These are phyloP conservation scores for Curvularia verruculosa DNA, from an alignment of 2,329 filamentous ascomycete genomes.

Conservation along the genomic window DNA sequence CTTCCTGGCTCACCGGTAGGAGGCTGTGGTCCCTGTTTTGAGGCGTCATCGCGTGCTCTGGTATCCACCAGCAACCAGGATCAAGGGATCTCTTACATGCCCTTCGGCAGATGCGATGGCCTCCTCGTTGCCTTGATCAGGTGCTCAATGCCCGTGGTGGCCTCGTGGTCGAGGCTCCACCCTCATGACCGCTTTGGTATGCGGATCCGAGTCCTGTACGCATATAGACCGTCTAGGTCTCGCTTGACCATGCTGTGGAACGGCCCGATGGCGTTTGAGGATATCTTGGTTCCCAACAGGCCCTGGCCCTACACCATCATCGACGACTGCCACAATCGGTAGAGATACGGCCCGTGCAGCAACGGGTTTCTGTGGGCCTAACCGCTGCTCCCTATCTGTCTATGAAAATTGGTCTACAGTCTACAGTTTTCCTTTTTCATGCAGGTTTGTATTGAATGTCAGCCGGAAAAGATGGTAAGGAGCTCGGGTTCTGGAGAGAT, in stretches of 20 bases:
- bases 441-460: constrained; percentile 11
- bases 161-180: background rate
- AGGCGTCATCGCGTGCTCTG: background rate
- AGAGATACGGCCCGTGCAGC: constrained; percentile 5
- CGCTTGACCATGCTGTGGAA: constrained; percentile 16
- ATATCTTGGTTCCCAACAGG: background rate
- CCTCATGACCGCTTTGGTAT: background rate
- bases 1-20: background rate
- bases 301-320: background rate
- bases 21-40: background rate
- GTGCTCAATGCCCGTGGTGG: background rate
- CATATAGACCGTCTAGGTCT: constrained; percentile 2
- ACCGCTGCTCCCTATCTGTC: background rate
- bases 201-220: background rate
- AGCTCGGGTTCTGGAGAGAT: constrained; percentile 2
- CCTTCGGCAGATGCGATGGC: background rate
- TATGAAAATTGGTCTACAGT: constrained; percentile 4
- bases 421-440: background rate
- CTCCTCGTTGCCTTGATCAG: background rate
- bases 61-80: background rate
- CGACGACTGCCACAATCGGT: background rate
- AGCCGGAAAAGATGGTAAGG: constrained; percentile 4
- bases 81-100: background rate
- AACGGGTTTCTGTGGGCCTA: background rate
- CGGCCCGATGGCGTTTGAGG: constrained; percentile 9